A percentile compares a stretch with the other conserved stretches of the same genome.
These are phyloP conservation scores for Fraxinus sp. DNA, from an alignment of 305 asterid species.

Conservation along the genomic window DNA sequence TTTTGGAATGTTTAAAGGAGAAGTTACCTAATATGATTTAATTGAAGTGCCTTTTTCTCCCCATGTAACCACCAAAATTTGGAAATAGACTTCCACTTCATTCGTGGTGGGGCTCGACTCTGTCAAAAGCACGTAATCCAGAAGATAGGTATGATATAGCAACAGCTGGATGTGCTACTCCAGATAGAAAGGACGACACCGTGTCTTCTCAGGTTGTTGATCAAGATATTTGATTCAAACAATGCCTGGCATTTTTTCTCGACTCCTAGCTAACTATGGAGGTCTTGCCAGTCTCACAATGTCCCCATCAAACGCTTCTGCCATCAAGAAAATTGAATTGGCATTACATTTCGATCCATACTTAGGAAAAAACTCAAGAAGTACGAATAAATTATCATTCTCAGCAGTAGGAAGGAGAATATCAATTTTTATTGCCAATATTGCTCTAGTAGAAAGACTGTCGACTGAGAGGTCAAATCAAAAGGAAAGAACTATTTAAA, in stretches of 20 bases:
- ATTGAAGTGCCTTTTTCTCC: constrained; percentile 26
- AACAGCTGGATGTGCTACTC: constrained; percentile 31
- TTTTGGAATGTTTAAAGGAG: constrained; percentile 41
- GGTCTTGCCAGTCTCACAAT: constrained; percentile 26
- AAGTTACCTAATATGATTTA: constrained; percentile 38
- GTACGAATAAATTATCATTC: neutral
- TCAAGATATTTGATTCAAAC: constrained; percentile 16
- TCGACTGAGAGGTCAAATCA: neutral
- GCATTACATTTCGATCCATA: constrained; percentile 8
- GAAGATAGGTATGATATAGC: constrained; percentile 18
- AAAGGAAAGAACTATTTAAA: neutral
- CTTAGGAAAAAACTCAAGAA: neutral
- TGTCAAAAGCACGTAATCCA: constrained; percentile 21
- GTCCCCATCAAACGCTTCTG: constrained; percentile 49
- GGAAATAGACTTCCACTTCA: constrained; percentile 44
- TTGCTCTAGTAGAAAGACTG: neutral
- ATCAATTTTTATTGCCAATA: neutral
- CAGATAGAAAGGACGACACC: constrained; percentile 30
- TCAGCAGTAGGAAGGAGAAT: neutral
- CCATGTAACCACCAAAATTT: constrained; percentile 39
- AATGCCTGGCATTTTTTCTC: constrained; percentile 4
- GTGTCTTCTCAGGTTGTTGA: constrained; percentile 23
- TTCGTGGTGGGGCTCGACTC: constrained; percentile 44
- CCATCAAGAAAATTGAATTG: constrained; percentile 22
- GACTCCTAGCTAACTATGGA: constrained; percentile 30